Percentiles rank a stretch among this genome's conserved stretches.
These are phyloP conservation scores for Saccharomycopsis hybrid DNA, from an alignment of 1,139 yeast genomes.

Conservation along the genomic window DNA sequence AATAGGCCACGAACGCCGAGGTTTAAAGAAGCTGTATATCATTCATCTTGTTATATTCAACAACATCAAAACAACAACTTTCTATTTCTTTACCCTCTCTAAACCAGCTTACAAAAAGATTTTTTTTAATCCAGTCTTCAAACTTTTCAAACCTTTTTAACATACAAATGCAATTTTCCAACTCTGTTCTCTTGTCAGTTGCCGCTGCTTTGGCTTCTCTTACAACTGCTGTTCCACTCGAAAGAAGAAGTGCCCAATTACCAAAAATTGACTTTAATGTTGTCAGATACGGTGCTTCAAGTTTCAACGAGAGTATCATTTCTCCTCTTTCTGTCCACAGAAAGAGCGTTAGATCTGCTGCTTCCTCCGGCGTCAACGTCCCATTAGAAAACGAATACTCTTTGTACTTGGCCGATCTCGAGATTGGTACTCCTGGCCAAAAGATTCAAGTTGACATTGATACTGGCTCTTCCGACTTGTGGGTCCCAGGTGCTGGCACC, in stretches of 20 bases:
- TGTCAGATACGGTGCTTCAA: conserved; percentile 22
- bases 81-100: too few species aligned
- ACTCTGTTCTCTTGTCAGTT: conserved; percentile 11
- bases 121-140: too few species aligned
- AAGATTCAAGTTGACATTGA: conserved; percentile 35
- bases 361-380: conserved; percentile 6
- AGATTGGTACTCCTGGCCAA: conserved; percentile 31
- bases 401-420: conserved; percentile 32
- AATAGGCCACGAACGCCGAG: too few species aligned
- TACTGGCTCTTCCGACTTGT: conserved; percentile 44
- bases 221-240: conserved; percentile 16
- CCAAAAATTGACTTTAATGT: conserved; percentile 14
- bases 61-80: too few species aligned
- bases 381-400: conserved; percentile 13
- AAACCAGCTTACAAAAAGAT: too few species aligned
- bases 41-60: too few species aligned
- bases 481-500: conserved; percentile 30
- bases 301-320: conserved; percentile 47
- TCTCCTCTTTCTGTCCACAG: conserved; percentile 29
- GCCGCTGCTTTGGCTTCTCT: conserved; percentile 12
- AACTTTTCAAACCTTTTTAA: too few species aligned
- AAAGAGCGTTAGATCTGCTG: conserved; percentile 23
- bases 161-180: conserved; percentile 20
- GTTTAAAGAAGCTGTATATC: too few species aligned
- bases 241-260: not conserved